Evolutionary conservation across 352 stramenopile genomes (phyloP), one percentile per base, ranked within the genome.

Genomic region (Nothophytophthora sp.): DNA sequence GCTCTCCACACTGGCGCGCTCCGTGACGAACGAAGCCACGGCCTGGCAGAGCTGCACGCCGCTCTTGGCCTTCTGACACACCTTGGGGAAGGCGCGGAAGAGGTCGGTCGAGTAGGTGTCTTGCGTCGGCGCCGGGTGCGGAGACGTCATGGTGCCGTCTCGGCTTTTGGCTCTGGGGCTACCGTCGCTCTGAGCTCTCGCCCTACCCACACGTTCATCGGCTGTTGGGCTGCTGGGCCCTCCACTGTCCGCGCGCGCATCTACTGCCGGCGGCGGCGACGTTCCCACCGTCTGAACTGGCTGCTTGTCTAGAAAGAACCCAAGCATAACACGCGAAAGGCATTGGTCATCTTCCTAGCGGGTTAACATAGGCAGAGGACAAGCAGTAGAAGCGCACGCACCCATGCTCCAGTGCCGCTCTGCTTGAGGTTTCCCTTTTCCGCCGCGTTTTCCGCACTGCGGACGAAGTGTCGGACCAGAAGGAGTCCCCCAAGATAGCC

Each of bases 41-140:
- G 75, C 79, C 24, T 92, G 81, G 54, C 81, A 94, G 18, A 81
- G 72, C 60, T 90, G 81, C 5, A 86, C 79, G 43, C 83, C 81
- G 62, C 65, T 81, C 55, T 87, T 92, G 39, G 78, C 81, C 48
- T 89, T 89, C 50, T 84, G 68, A 40, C 76, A 88, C 38, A 94
- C 83, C 46, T 68, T 75, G 5, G 66, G 44, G 37, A 94, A 94
- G 25, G 83, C 67, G 33, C 73, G 54, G 39, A 84, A 76, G 15
- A 92, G 77, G 24, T 94, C 81, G n/a, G 69, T 67, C n/a, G 78
- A 76, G 60, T 94, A 92, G 15, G 61, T 63, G 40, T 47, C 58
- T 38, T 64, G 23, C 11, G 18, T 52, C 20, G 38, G 42, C 24
- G 45, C n/a, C 4, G n/a, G 11, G 10, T 60, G 32, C 18, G 50